Evolutionary conservation across 345 rosid species (phyloP).

Genomic region (Hevea brasiliensis): DNA sequence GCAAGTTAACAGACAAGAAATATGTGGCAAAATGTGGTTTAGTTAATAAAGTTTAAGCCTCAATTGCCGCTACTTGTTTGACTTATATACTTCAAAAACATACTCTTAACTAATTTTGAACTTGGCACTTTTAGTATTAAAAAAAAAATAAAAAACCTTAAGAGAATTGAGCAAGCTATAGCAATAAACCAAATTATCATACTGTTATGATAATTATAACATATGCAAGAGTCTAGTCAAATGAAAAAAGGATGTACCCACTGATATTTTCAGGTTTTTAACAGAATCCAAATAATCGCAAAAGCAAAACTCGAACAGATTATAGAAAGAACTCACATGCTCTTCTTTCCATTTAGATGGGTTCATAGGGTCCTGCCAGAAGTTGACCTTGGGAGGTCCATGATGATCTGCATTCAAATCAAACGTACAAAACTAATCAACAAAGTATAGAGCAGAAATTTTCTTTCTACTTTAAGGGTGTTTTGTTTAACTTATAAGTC

Average conservation of each 20-base stretch:
- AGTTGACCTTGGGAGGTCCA: conserved; percentile 72
- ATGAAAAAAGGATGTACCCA: neutral
- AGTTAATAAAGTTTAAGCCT: too few relatives aligned
- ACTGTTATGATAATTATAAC: neutral
- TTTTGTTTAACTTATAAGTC: too few relatives aligned
- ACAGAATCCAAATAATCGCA: neutral
- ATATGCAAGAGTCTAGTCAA: neutral
- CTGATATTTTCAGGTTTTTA: neutral
- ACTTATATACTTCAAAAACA: too few relatives aligned
- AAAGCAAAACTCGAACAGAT: neutral
- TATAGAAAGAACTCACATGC: conserved; percentile 55
- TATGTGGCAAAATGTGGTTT: too few relatives aligned
- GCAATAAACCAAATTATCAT: neutral
- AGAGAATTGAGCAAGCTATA: too few relatives aligned
- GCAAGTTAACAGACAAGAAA: too few relatives aligned
- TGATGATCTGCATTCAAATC: conserved; percentile 63
- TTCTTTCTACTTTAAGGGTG: too few relatives aligned
- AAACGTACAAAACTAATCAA: neutral
- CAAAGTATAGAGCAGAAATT: neutral
- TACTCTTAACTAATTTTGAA: too few relatives aligned
- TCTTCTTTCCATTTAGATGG: conserved; percentile 95
- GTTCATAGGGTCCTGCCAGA: conserved; percentile 79
- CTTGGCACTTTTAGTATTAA: too few relatives aligned
- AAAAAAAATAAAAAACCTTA: neutral
- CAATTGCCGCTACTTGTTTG: too few relatives aligned